Evolutionary conservation across 805 yeast species (phyloP), one percentile per base, ranked within the genome.

Genomic region (Candida manassasensis): DNA sequence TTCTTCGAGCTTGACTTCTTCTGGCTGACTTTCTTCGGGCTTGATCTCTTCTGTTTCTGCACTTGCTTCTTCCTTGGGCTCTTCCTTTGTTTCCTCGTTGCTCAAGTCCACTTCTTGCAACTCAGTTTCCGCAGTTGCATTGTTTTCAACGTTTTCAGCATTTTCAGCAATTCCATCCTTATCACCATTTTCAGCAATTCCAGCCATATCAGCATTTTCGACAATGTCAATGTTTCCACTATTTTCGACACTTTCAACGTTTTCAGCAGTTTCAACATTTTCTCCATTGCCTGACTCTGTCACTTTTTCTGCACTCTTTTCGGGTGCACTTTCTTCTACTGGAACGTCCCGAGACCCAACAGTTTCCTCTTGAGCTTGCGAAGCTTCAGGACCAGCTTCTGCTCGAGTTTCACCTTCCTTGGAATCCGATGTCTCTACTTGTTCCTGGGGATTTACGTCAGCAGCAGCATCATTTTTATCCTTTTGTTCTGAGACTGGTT

Each of bases 341-440:
- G 13, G 15, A 6, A 15, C 15, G 11, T 29, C 26, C 19, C 26
- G 13, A 14, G 35, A 30, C 19, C 19, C 30, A n/a, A 30, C 16
- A 24, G 34, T 29, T 10, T 12, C 27, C 4, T 37, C 49, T 36
- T 43, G 44, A 15, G 34, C 31, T 3, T 40, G 40, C 12, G 36
- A 50, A 37, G 40, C 47, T 10, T 35, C 42, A 11, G 36, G 43
- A 21, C 44, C 25, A 19, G 25, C 24, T n/a, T 32, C 39, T 29
- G 37, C 12, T 33, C 18, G 28, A 15, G 19, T 24, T 35, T 37
- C 41, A 11, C 10, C 8, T 35, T 13, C 29, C 13, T 12, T 28
- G n/a, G n/a, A n/a, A n/a, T n/a, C n/a, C n/a, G n/a, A n/a, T n/a
- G n/a, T n/a, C n/a, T n/a, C n/a, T n/a, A n/a, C n/a, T n/a, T n/a